phyloP scores from a whole-genome alignment of 805 yeast species.

The Candida railenensis region DNA sequence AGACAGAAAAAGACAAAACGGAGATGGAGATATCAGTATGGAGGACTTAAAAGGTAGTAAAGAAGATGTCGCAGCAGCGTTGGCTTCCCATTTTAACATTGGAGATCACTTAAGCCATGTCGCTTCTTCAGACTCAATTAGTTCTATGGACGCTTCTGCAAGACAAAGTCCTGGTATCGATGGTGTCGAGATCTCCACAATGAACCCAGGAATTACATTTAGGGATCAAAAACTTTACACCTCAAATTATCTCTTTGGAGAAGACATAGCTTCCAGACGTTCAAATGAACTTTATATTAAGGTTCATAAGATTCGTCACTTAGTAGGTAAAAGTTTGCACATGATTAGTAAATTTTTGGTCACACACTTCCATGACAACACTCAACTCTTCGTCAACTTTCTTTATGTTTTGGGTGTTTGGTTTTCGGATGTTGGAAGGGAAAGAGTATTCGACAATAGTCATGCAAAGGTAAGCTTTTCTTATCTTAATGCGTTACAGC shows the following conservation, averaged over 20 bases:
- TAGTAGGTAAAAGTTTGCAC: constrained; percentile 66
- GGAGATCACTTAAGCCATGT: neutral
- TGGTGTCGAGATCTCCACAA: constrained; percentile 42
- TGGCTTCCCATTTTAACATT: neutral
- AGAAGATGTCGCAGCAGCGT: constrained; percentile 1
- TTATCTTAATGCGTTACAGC: constrained; percentile 57
- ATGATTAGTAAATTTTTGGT: constrained; percentile 47
- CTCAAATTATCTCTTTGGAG: constrained; percentile 64
- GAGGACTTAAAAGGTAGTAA: constrained; percentile 11
- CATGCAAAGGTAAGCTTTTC: constrained; percentile 56
- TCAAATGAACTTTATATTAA: constrained; percentile 28
- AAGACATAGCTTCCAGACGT: constrained; percentile 44
- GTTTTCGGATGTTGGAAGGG: constrained; percentile 79
- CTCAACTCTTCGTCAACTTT: constrained; percentile 58
- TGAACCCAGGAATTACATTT: constrained; percentile 55
- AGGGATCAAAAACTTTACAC: constrained; percentile 64
- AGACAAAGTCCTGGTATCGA: constrained; percentile 48
- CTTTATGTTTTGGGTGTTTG: constrained; percentile 69
- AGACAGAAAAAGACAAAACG: neutral
- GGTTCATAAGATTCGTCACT: constrained; percentile 60
- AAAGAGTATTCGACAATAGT: constrained; percentile 56
- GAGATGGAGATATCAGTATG: constrained; percentile 12
- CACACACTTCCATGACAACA: constrained; percentile 57
- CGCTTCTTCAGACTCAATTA: constrained; percentile 5
- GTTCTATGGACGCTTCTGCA: constrained; percentile 29